These are phyloP conservation scores for Beauveria asiatica DNA, from an alignment of 2,329 filamentous ascomycete species.

Conservation along the genomic window DNA sequence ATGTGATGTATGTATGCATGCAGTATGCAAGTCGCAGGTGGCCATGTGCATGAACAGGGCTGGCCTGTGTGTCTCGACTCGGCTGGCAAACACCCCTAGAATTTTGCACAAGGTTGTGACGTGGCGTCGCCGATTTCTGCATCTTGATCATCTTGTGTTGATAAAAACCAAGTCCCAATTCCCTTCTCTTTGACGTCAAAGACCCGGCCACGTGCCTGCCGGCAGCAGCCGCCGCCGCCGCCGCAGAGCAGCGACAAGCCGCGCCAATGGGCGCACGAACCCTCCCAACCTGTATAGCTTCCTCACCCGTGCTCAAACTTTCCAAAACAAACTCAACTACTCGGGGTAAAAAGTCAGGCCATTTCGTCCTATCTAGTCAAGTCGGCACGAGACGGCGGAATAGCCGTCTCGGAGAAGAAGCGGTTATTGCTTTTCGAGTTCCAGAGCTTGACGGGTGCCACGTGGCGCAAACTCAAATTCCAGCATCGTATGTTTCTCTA, in stretches of 20 bases:
- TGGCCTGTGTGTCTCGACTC: constrained; percentile 21
- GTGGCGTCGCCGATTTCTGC: constrained; percentile 19
- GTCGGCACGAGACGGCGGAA: constrained; percentile 12
- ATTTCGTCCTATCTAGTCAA: not conserved
- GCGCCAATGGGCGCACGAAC: constrained; percentile 18
- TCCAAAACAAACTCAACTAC: constrained; percentile 15
- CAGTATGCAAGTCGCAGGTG: constrained; percentile 19
- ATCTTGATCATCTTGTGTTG: constrained; percentile 26
- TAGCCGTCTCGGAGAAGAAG: constrained; percentile 11
- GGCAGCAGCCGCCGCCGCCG: constrained; percentile 14
- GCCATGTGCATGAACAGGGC: constrained; percentile 32
- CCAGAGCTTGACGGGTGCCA: constrained; percentile 15
- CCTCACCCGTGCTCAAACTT: constrained; percentile 14
- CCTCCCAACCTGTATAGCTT: constrained; percentile 24
- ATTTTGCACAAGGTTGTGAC: constrained; percentile 27
- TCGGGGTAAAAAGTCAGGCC: constrained; percentile 9
- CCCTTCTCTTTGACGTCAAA: constrained; percentile 3
- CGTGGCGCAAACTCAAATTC: constrained; percentile 17
- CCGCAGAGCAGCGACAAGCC: constrained; percentile 13
- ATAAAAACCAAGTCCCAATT: constrained; percentile 10
- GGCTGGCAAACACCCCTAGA: constrained; percentile 26
- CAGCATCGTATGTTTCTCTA: constrained; percentile 15
- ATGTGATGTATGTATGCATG: constrained; percentile 32
- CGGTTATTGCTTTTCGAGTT: constrained; percentile 12
- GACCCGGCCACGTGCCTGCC: not conserved